phyloP scores from a whole-genome alignment of 2,329 filamentous ascomycete genomes.

The Talaromyces pinophilus region DNA sequence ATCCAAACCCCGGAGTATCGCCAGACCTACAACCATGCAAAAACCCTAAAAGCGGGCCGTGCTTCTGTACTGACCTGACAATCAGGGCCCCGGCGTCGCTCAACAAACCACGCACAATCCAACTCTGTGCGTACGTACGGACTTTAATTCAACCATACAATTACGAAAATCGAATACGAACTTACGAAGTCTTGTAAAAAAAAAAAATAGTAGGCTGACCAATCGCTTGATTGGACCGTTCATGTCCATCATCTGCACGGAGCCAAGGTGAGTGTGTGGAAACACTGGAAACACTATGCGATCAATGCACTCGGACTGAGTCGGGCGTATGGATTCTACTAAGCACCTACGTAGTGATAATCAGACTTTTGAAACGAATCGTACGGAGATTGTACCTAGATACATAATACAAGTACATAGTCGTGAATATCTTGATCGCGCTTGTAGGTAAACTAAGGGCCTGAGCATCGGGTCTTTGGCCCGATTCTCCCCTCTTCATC shows the following conservation, averaged over 20 bases:
- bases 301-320: slow-evolving; percentile 14
- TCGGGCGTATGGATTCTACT: not conserved
- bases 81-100: not conserved
- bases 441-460: not conserved
- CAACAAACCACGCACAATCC: not conserved
- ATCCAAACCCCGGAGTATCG: slow-evolving; percentile 1
- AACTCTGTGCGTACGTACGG: not conserved
- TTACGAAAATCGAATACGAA: not conserved
- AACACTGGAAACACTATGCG: not conserved
- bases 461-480: not conserved
- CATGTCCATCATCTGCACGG: not conserved
- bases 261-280: slow-evolving; percentile 3
- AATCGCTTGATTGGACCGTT: slow-evolving; percentile 7
- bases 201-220: not conserved
- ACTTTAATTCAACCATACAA: not conserved
- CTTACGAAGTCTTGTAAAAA: not conserved
- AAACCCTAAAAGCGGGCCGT: slow-evolving; percentile 8
- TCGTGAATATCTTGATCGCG: not conserved
- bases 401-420: too few species aligned
- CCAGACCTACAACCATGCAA: not conserved
- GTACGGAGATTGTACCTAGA: not conserved
- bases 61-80: not conserved
- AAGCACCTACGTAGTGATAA: not conserved
- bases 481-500: slow-evolving; percentile 1
- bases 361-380: not conserved